phyloP scores from a whole-genome alignment of 805 yeast species.

The Spathaspora passalidarum region DNA sequence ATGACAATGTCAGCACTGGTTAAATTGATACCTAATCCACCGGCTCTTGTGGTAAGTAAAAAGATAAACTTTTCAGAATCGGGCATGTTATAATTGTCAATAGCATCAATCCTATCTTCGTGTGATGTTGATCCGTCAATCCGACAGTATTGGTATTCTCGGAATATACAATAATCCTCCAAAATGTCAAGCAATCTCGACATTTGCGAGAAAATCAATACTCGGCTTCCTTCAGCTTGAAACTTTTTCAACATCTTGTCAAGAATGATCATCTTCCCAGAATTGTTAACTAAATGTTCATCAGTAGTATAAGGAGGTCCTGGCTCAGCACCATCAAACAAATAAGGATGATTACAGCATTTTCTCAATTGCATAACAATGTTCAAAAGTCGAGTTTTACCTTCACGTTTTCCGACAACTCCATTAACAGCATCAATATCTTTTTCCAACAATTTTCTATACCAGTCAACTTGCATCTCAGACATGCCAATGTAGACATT shows the following conservation, averaged over 20 bases:
- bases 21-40: conserved; percentile 92
- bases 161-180: conserved; percentile 85
- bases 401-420: conserved; percentile 89
- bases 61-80: conserved; percentile 81
- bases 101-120: conserved; percentile 88
- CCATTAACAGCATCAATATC: conserved; percentile 97
- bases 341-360: conserved; percentile 95
- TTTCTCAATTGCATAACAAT: conserved; percentile 96
- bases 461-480: conserved; percentile 93
- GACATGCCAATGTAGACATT: conserved; percentile 93
- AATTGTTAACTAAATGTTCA: conserved; percentile 85
- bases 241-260: conserved; percentile 78
- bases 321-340: conserved; percentile 99
- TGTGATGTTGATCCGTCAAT: conserved; percentile 94
- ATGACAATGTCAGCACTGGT: conserved; percentile 91
- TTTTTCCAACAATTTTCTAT: conserved; percentile 80
- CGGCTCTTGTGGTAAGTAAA: conserved; percentile 90
- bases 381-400: conserved; percentile 84
- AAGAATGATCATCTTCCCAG: conserved; percentile 86
- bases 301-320: conserved; percentile 97
- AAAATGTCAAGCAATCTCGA: conserved; percentile 82
- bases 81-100: conserved; percentile 86
- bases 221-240: conserved; percentile 79
- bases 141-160: conserved; percentile 84
- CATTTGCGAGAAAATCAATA: conserved; percentile 91